Conservation (phyloP, 2,329 filamentous ascomycete species). For the Fusarium cicatricum region DNA sequence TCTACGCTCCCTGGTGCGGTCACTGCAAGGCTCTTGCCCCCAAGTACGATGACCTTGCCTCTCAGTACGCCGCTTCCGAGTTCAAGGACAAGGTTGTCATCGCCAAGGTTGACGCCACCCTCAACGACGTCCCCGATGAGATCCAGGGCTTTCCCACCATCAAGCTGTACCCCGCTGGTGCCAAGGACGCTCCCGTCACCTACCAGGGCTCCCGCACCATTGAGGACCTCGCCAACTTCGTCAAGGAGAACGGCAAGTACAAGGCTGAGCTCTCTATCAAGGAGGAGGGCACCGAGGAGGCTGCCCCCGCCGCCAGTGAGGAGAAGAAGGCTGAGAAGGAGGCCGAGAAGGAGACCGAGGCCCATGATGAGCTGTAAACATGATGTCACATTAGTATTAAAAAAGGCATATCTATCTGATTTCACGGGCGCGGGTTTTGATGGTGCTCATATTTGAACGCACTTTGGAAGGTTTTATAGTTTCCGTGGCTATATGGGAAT, state of each 20-base stretch:
- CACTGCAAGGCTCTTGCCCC: conserved; percentile 99
- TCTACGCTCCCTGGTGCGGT: conserved; percentile 99
- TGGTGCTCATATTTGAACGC: conserved; percentile 38
- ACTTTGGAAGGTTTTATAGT: conserved; percentile 41
- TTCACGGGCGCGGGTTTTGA: conserved; percentile 47
- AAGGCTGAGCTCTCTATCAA: conserved; percentile 71
- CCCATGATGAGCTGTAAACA: conserved; percentile 80
- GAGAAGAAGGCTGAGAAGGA: conserved; percentile 58
- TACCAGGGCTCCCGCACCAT: conserved; percentile 89
- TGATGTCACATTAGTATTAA: conserved; percentile 42
- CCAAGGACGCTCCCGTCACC: conserved; percentile 84
- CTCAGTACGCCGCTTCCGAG: conserved; percentile 78
- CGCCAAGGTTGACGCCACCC: conserved; percentile 96
- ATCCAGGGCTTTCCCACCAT: conserved; percentile 99
- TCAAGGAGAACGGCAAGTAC: conserved; percentile 95
- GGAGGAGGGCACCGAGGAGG: conserved; percentile 64
- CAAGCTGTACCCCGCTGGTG: conserved; percentile 93
- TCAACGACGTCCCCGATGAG: conserved; percentile 96
- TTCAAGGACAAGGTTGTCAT: conserved; percentile 87
- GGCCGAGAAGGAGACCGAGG: conserved; percentile 58
- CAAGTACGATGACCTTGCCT: conserved; percentile 92
- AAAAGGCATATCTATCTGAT: conserved; percentile 45
- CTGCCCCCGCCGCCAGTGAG: conserved; percentile 62
- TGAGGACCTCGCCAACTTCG: conserved; percentile 90
- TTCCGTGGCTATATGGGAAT: conserved; percentile 40